A percentile compares a stretch with the other conserved stretches of the same genome.
Conservation (phyloP, 768 basidiomycete genomes). For the Calocera cornea region DNA sequence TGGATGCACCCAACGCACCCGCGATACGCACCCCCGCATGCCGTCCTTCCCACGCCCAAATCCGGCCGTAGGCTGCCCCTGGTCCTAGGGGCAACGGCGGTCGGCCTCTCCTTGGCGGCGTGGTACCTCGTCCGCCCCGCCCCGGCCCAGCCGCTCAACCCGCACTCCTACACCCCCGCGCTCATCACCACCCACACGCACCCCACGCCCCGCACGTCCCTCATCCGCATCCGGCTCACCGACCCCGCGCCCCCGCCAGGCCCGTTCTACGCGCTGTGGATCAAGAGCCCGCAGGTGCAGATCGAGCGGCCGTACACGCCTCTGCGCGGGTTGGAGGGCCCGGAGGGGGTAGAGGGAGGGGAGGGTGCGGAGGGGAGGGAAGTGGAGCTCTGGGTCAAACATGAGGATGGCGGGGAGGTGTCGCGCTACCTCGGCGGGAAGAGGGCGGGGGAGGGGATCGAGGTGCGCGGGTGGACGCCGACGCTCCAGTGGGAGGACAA, state of each 20-base stretch:
- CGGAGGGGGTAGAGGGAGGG: constrained; percentile 40
- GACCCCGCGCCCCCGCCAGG: not conserved
- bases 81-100: not conserved
- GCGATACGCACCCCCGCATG: too few species aligned
- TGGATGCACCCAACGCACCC: too few species aligned
- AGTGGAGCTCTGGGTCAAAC: constrained; percentile 72
- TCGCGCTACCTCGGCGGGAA: constrained; percentile 71
- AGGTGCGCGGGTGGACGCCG: constrained; percentile 59
- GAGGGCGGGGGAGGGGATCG: constrained; percentile 48
- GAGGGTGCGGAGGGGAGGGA: constrained; percentile 34
- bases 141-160: not conserved
- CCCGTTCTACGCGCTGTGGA: not conserved
- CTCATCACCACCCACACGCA: not conserved
- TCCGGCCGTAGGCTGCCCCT: not conserved
- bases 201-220: not conserved
- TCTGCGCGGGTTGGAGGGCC: constrained; percentile 47
- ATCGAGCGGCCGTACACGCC: constrained; percentile 80
- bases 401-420: constrained; percentile 65
- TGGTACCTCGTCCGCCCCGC: not conserved
- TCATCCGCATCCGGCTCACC: not conserved
- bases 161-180: not conserved
- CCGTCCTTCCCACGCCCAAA: not conserved
- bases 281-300: constrained; percentile 31
- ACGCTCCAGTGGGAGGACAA: constrained; percentile 46
- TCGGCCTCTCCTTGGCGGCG: not conserved